Percentiles rank a stretch among this genome's conserved stretches.
phyloP scores from a whole-genome alignment of 2,329 filamentous ascomycete genomes.

The Aureobasidium sp. region DNA sequence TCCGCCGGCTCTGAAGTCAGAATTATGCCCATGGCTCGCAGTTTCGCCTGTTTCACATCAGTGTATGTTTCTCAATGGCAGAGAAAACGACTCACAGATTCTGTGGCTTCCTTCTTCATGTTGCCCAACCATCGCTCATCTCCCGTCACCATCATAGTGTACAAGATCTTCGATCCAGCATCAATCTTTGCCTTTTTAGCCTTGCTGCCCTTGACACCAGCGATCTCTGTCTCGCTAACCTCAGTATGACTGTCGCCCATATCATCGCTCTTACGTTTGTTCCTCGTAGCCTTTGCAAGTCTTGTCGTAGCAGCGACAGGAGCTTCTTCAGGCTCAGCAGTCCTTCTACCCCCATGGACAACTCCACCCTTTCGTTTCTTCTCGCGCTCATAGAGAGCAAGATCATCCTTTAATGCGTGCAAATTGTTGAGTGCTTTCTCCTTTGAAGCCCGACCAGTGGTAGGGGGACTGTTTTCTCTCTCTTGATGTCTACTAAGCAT shows the following conservation, averaged over 20 bases:
- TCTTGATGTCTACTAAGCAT: slow-evolving; percentile 45
- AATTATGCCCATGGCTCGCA: slow-evolving; percentile 85
- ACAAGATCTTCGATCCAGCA: slow-evolving; percentile 65
- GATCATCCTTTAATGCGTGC: slow-evolving; percentile 82
- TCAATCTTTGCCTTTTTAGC: slow-evolving; percentile 55
- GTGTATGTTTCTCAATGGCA: not conserved
- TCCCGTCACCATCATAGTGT: slow-evolving; percentile 84
- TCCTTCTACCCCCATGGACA: slow-evolving; percentile 62
- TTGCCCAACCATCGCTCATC: slow-evolving; percentile 85
- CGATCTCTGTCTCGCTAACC: slow-evolving; percentile 48
- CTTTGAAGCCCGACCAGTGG: slow-evolving; percentile 84
- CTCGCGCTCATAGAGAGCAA: slow-evolving; percentile 93
- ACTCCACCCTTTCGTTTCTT: slow-evolving; percentile 81
- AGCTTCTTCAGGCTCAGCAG: slow-evolving; percentile 45
- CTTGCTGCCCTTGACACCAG: slow-evolving; percentile 48
- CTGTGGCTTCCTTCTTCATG: slow-evolving; percentile 77
- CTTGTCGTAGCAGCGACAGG: slow-evolving; percentile 24
- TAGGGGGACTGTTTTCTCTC: slow-evolving; percentile 88
- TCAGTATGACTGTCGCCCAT: slow-evolving; percentile 33
- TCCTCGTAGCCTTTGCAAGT: slow-evolving; percentile 28
- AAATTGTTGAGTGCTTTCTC: slow-evolving; percentile 81
- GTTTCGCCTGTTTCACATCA: slow-evolving; percentile 66
- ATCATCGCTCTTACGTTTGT: slow-evolving; percentile 42
- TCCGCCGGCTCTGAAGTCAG: slow-evolving; percentile 79
- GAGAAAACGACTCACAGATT: slow-evolving; percentile 69